phyloP scores from a whole-genome alignment of 169 alveolate species.

The Plasmodium blacklocki region DNA sequence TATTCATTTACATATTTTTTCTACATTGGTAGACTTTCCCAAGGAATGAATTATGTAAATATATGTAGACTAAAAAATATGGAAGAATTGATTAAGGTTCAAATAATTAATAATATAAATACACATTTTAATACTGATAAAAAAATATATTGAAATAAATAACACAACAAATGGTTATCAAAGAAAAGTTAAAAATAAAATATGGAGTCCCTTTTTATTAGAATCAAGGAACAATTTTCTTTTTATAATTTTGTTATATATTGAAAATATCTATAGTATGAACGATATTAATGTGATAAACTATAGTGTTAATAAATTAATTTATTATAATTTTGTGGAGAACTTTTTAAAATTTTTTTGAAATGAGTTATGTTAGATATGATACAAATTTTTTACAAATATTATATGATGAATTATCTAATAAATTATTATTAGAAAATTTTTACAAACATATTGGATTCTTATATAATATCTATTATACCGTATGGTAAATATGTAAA shows the following conservation, averaged over 20 bases:
- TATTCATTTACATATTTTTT: neutral
- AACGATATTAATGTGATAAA: neutral
- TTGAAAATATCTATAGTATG: slow-evolving; percentile 2
- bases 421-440: slow-evolving; percentile 10
- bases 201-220: slow-evolving; percentile 23
- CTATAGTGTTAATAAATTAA: slow-evolving; percentile 17
- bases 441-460: slow-evolving; percentile 11
- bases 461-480: slow-evolving; percentile 14
- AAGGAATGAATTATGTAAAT: slow-evolving; percentile 20
- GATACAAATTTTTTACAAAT: neutral
- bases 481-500: slow-evolving; percentile 20
- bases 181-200: slow-evolving; percentile 22
- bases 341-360: slow-evolving; percentile 30
- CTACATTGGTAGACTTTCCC: neutral
- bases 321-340: slow-evolving; percentile 40
- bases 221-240: neutral
- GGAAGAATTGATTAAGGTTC: slow-evolving; percentile 25
- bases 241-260: slow-evolving; percentile 18
- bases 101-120: slow-evolving; percentile 19
- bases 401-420: neutral
- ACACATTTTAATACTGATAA: neutral
- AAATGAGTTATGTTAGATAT: neutral
- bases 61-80: slow-evolving; percentile 7
- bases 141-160: slow-evolving; percentile 16
- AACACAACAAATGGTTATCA: slow-evolving; percentile 21